Conservation (phyloP, 2,329 filamentous ascomycete genomes). For the Didymella segeticola region DNA sequence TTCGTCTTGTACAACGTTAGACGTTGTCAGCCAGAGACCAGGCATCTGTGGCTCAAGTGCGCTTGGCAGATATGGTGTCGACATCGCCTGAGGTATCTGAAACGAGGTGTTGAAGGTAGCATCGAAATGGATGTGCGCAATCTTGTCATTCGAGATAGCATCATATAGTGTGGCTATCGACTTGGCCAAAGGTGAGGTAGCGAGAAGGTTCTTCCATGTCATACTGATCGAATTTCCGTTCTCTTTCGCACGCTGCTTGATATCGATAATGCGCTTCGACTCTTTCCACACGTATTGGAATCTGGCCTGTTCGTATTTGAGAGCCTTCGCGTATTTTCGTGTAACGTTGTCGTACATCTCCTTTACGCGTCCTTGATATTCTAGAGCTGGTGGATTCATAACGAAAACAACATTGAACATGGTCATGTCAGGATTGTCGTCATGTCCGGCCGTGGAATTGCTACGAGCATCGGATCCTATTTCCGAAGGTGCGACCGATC, state of each 20-base stretch:
- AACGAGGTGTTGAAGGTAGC: constrained; percentile 66
- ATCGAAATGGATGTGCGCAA: constrained; percentile 81
- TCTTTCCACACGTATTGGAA: constrained; percentile 92
- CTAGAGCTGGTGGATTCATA: constrained; percentile 77
- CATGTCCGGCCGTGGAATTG: constrained; percentile 48
- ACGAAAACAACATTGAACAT: constrained; percentile 99
- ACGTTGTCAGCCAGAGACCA: constrained; percentile 86
- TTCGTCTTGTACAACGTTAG: constrained; percentile 74
- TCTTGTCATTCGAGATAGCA: constrained; percentile 81
- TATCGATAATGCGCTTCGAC: constrained; percentile 77
- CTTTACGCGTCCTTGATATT: constrained; percentile 73
- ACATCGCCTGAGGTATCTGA: constrained; percentile 68
- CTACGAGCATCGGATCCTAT: constrained; percentile 50
- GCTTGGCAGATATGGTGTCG: constrained; percentile 74
- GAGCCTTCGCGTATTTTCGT: constrained; percentile 88
- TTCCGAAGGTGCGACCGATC: constrained; percentile 43
- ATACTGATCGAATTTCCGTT: constrained; percentile 66
- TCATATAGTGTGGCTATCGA: constrained; percentile 84
- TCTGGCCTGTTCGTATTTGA: constrained; percentile 91
- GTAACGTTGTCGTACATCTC: constrained; percentile 90
- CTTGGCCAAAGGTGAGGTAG: constrained; percentile 77
- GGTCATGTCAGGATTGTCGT: constrained; percentile 74
- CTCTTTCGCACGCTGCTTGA: constrained; percentile 84
- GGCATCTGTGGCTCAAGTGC: constrained; percentile 72
- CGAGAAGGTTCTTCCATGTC: constrained; percentile 74